Evolutionary conservation across 2,329 filamentous ascomycete genomes (phyloP), one percentile per base, ranked within the genome.

Genomic region (Fusarium sp.): DNA sequence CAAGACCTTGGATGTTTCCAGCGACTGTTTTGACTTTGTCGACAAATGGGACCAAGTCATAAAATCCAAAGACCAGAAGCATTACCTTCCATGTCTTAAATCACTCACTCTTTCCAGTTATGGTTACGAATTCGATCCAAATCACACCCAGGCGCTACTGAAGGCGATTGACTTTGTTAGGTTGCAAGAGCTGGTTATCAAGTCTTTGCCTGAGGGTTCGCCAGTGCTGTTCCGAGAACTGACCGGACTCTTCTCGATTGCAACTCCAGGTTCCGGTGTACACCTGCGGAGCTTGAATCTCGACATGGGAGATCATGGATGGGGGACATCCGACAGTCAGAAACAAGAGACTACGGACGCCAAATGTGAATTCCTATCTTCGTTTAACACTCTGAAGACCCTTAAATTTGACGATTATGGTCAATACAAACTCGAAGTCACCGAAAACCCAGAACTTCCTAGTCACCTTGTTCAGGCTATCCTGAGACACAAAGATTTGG

Each of bases 401-500:
- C 18, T 55, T 0, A 13, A 47, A 1, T 4, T 55, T 2, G 9
- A 5, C 8, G 7, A 48, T 18, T 21, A 46, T 40, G 34, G 21
- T 9, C 43, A 20, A 21, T 13, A 55, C 18, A 18, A 9, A 20
- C 21, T 32, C 4, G 27, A 30, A 6, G 13, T 47, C 4, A 20
- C 51, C 8, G 13, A 32, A 48, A 66, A 32, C 55, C 67, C 25
- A 30, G 64, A 11, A 4, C 27, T 73, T 4, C 20, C 49, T 7
- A 40, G 59, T 7, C 23, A 12, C 1, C 25, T 73, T 13, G 8
- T 71, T 7, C 54, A 56, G 12, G 64, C 67, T 2, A 69, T 71
- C 18, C 30, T 69, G 13, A 54, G 50, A 21, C 69, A 73, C 9
- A 21, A 56, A 12, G 40, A 51, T 11, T 42, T 73, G 12, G 70